Evolutionary conservation across 169 alveolate genomes (phyloP), one percentile per base, ranked within the genome.

Genomic region (Cryptosporidium tyzzeri): DNA sequence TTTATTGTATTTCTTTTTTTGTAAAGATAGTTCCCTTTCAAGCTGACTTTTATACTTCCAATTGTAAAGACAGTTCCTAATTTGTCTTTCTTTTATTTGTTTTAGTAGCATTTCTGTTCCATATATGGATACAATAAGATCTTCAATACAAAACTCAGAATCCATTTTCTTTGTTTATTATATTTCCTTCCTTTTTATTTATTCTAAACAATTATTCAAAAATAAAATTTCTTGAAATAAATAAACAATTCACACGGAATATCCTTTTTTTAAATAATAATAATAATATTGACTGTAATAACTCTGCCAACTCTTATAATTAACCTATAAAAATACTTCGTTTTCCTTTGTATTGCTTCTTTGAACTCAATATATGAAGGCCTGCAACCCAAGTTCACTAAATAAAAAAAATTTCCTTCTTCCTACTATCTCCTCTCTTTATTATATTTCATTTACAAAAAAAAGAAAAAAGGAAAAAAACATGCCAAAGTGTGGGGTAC

Each of bases 1-100:
- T 26, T 62, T 80, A 50, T 80, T 80, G 44, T 80, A 80, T 48
- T 65, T 59, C 50, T 62, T 80, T 67, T 59, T 80, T 55, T 80
- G 89, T 16, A 61, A 41, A 61, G 37, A 31, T 16, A 80, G 51
- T 8, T 80, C 89, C 21, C 29, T 80, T 8, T n/a, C 50, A 12
- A 80, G 48, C 74, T 26, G 18, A 62, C 80, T 80, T 35, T 44
- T 80, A 48, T 80, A 80, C 21, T 65, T 80, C 89, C 89, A 80
- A 62, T 80, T 29, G 50, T 80, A 80, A n/a, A 80, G 44, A 14
- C 89, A 80, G 18, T 61, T 44, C 23, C 89, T 21, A 14, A 80
- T 45, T 31, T 80, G 80, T n/a, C 74, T 26, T 26, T 80, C 89
- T 29, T 48, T 80, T 61, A 65, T 65, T 45, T 67, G 89, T 14